Evolutionary conservation across 2,329 filamentous ascomycete species (phyloP).

Genomic region (Blumeria hordei): DNA sequence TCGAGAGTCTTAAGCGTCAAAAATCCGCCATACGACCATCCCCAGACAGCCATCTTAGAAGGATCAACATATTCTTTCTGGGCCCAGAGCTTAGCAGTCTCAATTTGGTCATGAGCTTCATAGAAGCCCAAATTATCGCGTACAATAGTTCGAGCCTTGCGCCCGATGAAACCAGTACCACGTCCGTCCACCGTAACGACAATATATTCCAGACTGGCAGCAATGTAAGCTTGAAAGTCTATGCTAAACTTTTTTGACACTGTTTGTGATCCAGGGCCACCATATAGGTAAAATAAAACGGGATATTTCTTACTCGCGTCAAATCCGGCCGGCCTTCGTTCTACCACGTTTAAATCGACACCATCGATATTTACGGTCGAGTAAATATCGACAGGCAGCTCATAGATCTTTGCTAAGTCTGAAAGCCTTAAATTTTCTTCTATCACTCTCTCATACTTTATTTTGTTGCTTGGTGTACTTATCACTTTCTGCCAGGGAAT

Average conservation of each 20-base stretch:
- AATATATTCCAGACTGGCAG: constrained; percentile 67
- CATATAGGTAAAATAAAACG: constrained; percentile 86
- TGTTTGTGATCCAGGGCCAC: constrained; percentile 75
- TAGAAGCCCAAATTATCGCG: constrained; percentile 64
- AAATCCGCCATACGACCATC: constrained; percentile 95
- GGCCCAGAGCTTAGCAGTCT: constrained; percentile 65
- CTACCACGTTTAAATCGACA: constrained; percentile 47
- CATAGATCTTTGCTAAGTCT: constrained; percentile 45
- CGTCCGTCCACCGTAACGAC: constrained; percentile 87
- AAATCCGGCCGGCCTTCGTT: constrained; percentile 78
- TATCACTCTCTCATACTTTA: constrained; percentile 41
- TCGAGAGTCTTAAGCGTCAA: constrained; percentile 88
- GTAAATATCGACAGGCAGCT: constrained; percentile 64
- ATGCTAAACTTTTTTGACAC: constrained; percentile 61
- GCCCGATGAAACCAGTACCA: constrained; percentile 76
- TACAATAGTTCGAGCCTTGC: constrained; percentile 58
- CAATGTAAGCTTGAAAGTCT: constrained; percentile 78
- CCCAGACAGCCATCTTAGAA: constrained; percentile 76
- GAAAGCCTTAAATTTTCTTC: constrained; percentile 56
- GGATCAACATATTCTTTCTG: constrained; percentile 62
- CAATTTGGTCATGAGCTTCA: constrained; percentile 80
- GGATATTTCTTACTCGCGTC: constrained; percentile 66
- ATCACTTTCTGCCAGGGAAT: constrained; percentile 84
- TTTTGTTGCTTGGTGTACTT: constrained; percentile 47
- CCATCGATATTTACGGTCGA: constrained; percentile 67